Base-by-base conservation (phyloP, 495 filamentous ascomycete species). In the Penicillium ucsense region DNA sequence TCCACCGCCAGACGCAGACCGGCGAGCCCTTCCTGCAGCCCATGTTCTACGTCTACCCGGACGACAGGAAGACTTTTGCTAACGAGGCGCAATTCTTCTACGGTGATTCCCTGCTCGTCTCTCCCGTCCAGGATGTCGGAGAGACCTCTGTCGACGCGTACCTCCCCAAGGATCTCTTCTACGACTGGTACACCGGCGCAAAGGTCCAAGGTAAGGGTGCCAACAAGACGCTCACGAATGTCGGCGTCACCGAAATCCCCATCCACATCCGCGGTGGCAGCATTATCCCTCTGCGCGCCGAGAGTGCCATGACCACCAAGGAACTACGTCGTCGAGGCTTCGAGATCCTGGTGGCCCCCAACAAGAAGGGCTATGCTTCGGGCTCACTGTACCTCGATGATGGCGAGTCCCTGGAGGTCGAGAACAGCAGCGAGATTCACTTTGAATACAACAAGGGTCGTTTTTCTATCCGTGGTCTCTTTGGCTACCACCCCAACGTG, bases 21-120 rank as follows among this genome's bases (percentile, higher is more conserved):
- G 87, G 87, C 46, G 77, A 77, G n/a, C 85, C 87, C 3, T 67
- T 79, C 51, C 53, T 89, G 11, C 78, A 72, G 60, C 85, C 86
- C 1, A 50, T 91, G 41, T 89, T 82, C 61, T 90, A 79, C 63
- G 56, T 76, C 8, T 91, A 88, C 62, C 87, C 86, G 3, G 55
- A 71, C 10, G 87, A 89, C 59, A 50, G 65, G 37, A 76, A 80
- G 41, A 80, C 81, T 3, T 79, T 74, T 45, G 51, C 65, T 4
- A 76, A 86, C 38, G 73, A 84, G 30, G 56, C 72, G 4, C 85
- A 92, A 55, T 94, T 82, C 68, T 85, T 90, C 71, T 86, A 78
- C 59, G 86, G 87, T 4, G 69, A 79, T 6, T 72, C 75, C 7
- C 63, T 91, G 41, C 76, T 91, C n/a, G 78, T 92, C 31, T 76